Evolutionary conservation across 2,329 filamentous ascomycete genomes (phyloP), one percentile per base, ranked within the genome.

Genomic region (Aureobasidium sp.): DNA sequence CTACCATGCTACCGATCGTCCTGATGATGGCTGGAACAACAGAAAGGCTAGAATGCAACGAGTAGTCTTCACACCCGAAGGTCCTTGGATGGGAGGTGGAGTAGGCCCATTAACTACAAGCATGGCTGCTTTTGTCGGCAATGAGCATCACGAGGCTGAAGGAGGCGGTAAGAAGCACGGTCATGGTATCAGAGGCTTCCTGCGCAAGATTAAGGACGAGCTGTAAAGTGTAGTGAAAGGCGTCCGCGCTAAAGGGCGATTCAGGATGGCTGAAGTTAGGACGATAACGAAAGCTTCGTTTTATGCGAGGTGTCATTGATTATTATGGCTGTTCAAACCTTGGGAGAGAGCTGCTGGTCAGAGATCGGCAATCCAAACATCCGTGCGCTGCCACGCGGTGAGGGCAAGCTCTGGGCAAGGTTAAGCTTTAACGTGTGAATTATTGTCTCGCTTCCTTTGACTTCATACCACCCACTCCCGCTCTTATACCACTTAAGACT

Each of bases 1-100:
- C 1, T 79, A 78, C 64, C 77, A 79, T 64, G 77, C 76, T 0
- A 79, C 77, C 1, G 77, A 79, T 65, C 68, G 64, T 29, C 74
- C 73, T 61, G 69, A 64, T 3, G 77, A 78, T 36, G 77, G 77
- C 0, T 78, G 75, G 74, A 71, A 73, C n/a, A 75, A 75, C 7
- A 63, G 77, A 21, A 78, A 75, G 65, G 77, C 75, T 55, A 70
- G 77, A 27, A 68, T 76, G 63, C 78, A 79, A 71, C 71, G 76
- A 48, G 75, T 79, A 13, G 42, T 63, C 11, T 75, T 71, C 65
- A 68, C 63, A 3, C 48, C 67, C 1, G 66, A 72, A 0, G 76
- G 76, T 0, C 76, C 77, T 5, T 73, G 70, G 54, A 78, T 79
- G 77, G 76, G 76, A 0, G 70, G 66, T 3, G 70, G 69, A 8